Base-by-base conservation (phyloP, 106 monocot genomes). In the Dioscorea zingiberensis region DNA sequence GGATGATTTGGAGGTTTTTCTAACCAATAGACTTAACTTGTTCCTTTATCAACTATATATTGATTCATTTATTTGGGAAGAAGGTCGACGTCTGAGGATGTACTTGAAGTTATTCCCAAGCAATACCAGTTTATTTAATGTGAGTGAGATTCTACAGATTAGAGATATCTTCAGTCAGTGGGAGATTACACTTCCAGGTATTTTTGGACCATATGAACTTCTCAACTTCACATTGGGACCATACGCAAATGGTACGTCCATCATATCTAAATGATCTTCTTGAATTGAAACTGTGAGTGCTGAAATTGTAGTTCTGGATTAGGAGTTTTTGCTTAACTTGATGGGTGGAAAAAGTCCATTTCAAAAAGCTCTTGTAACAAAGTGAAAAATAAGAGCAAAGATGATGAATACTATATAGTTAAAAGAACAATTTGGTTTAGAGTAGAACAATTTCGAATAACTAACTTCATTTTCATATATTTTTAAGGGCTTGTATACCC, bases 201-300 rank as follows among this genome's bases (percentile, higher is more conserved):
- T 80, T 64, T 91, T 88, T 77, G 94, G 94, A 68, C 94, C 94
- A 38, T 95, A 95, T 55, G 94, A 95, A 48, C 76, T 95, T 60
- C 85, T 95, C 58, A 85, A 91, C 71, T 87, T 95, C 71, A 88
- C 94, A 26, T 55, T 78, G 67, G 94, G 87, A 44, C 72, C 78
- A 48, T 91, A 91, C 70, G 75, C 78, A 63, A 70, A 75, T 64
- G 71, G 94, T 95, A 78, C 61, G 75, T 38, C 4, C 10, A 38
- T 38, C 38, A 38, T 38, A 38, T 77, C 19, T 54, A 70, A 47
- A 27, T 48, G 59, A 48, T 10, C 8, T 47, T 25, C 21, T 48
- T 13, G 4, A n/a, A n/a, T n/a, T n/a, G n/a, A n/a, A n/a, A n/a
- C n/a, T n/a, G n/a, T n/a, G n/a, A n/a, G n/a, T n/a, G n/a, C n/a